Base-by-base conservation (phyloP, 2,329 filamentous ascomycete genomes). In the Fusarium multiceps region DNA sequence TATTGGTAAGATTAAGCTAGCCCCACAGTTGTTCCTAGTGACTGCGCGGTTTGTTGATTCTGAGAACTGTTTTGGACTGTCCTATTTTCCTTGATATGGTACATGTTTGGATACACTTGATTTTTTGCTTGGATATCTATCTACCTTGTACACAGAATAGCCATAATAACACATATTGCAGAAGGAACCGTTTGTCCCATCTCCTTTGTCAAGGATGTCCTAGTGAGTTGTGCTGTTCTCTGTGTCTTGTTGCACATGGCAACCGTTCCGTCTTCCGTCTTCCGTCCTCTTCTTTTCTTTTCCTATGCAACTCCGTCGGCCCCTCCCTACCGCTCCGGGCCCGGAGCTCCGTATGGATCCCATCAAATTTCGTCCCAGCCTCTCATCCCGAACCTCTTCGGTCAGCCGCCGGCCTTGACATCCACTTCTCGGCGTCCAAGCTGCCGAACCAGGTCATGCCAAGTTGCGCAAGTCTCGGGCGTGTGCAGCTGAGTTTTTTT, bases 111-210 rank as follows among this genome's bases (percentile, higher is more conserved):
- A 21, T 67, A 28, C 37, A 47, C 45, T 37, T 45, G 43, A 25
- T 28, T 21, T 53, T 53, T 34, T 32, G 32, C 30, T 64, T 50
- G 54, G 34, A 37, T 63, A 66, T 55, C 43, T 45, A 53, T 47
- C 45, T 47, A 47, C 25, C 9, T 47, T 47, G 45, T 56, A 51
- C 41, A 34, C 59, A 69, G 56, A 56, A 71, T 71, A 72, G 65
- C 25, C 28, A 59, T 69, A 72, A 63, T 71, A 71, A 71, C 69
- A 72, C 51, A 59, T 27, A 28, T 51, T 72, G 50, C 74, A 94
- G 92, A 94, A 86, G 92, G 92, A 68, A 94, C 92, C 51, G 89
- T 94, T 69, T 94, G 92, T 79, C 91, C 91, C 73, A 93, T 94
- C 78, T 93, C 90, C 73, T 94, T 94, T 80, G 92, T 94, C 80